Evolutionary conservation across 2,329 filamentous ascomycete genomes (phyloP), one percentile per base, ranked within the genome.

Genomic region (Onygenales sp.): DNA sequence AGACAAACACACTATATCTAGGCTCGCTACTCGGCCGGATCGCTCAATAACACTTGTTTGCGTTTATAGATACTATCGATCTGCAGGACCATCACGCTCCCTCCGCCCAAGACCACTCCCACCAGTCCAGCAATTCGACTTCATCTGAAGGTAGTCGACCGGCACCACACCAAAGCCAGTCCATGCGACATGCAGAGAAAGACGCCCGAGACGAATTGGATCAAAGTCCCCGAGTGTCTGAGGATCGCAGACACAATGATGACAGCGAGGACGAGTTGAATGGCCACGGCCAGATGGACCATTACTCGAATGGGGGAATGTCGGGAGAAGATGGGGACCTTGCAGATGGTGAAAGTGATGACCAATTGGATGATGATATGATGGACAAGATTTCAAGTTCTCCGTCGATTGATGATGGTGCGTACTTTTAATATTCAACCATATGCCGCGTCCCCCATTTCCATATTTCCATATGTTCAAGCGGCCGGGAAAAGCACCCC

Each of bases 361-460:
- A 87, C 61, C 81, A 87, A 63, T 74, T 90, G 69, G 90, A 94
- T 66, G 84, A 96, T 72, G 92, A 97, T 71, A 84, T 95, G 84
- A 89, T 95, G 87, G 93, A 97, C 76, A 93, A 93, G 72, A 96
- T 98, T 61, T 97, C 92, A 64, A 97, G 91, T 72, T 97, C 92
- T 64, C 93, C 93, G 67, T 97, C 92, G 63, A 98, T 98, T 72
- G 90, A 95, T 78, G 92, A 97, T 86, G 92, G 92, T 98, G 84
- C 80, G 90, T 93, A 4, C 39, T 7, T 13, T 35, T 14, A 7
- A 36, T 51, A 43, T 38, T 43, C 41, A 21, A 27, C 41, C 33
- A 35, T 27, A n/a, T 27, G 5, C 42, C 38, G 77, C 73, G 64
- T 69, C 60, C 65, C 67, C 66, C 66, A 60, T 14, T 14, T 48